Evolutionary conservation across 805 yeast genomes (phyloP).

Genomic region (Wickerhamiella cacticola): DNA sequence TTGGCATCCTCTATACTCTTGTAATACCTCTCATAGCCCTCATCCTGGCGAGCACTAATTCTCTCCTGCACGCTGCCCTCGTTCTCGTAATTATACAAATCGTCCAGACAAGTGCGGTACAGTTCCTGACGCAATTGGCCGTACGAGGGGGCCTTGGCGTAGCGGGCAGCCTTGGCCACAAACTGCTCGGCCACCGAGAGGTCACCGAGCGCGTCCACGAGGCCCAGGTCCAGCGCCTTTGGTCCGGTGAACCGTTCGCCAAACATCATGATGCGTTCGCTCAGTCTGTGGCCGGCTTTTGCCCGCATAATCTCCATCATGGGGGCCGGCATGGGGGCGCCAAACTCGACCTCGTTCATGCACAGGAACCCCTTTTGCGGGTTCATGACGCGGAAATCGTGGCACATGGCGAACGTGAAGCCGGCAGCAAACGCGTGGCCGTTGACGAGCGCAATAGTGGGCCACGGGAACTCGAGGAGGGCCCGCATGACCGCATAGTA

Average conservation of each 20-base stretch:
- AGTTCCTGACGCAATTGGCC: constrained; percentile 26
- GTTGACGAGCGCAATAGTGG: constrained; percentile 31
- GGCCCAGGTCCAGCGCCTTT: constrained; percentile 78
- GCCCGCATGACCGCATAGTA: constrained; percentile 28
- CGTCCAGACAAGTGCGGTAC: constrained; percentile 23
- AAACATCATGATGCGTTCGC: constrained; percentile 26
- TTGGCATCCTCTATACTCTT: not conserved
- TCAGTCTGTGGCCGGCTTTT: constrained; percentile 25
- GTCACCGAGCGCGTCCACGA: constrained; percentile 29
- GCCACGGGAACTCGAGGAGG: constrained; percentile 31
- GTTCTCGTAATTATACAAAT: constrained; percentile 18
- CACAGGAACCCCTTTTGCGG: constrained; percentile 30
- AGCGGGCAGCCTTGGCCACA: constrained; percentile 19
- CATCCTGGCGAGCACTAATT: constrained; percentile 14
- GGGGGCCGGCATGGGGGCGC: constrained; percentile 30
- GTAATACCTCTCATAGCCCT: not conserved
- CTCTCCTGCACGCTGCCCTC: constrained; percentile 12
- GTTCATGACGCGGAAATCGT: constrained; percentile 33
- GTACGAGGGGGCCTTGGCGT: constrained; percentile 27
- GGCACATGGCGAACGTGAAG: constrained; percentile 30
- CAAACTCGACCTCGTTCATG: constrained; percentile 32
- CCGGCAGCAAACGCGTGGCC: constrained; percentile 36
- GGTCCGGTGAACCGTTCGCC: constrained; percentile 36
- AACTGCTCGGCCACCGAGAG: constrained; percentile 27
- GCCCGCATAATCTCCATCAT: constrained; percentile 28